Conservation (phyloP, 179 eudicot species). For the Silene coronaria region DNA sequence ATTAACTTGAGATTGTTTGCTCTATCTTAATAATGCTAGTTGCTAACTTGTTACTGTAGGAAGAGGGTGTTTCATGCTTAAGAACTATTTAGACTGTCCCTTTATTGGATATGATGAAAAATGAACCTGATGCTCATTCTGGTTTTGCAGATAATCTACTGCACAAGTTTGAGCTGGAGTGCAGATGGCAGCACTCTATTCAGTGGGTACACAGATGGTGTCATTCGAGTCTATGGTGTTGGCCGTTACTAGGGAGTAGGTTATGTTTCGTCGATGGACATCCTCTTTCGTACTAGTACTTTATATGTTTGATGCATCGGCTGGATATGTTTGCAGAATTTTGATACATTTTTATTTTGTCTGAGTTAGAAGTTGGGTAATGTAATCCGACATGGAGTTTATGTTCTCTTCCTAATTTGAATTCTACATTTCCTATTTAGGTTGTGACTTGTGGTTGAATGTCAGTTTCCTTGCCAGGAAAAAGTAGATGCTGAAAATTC, state of each 20-base stretch:
- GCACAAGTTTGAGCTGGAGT: slow-evolving; percentile 60
- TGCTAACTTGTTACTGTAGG: too few species aligned
- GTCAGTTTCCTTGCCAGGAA: not conserved
- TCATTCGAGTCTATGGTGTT: slow-evolving; percentile 47
- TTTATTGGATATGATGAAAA: not conserved
- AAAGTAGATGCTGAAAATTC: not conserved
- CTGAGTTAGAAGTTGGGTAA: not conserved
- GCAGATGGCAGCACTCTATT: slow-evolving; percentile 60
- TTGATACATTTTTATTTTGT: not conserved
- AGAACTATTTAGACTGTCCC: too few species aligned
- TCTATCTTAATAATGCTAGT: too few species aligned
- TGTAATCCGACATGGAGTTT: not conserved
- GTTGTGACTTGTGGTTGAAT: not conserved
- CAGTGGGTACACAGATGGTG: slow-evolving; percentile 65
- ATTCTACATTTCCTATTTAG: not conserved
- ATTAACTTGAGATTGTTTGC: too few species aligned
- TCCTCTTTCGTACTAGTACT: not conserved
- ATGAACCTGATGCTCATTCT: not conserved
- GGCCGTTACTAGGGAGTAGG: slow-evolving; percentile 34
- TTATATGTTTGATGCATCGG: not conserved
- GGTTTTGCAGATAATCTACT: slow-evolving; percentile 39
- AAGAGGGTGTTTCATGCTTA: too few species aligned
- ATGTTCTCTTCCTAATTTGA: not conserved
- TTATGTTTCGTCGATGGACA: not conserved
- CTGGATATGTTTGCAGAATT: not conserved